Conservation (phyloP, 1,284 basidiomycete genomes). For the Microbotryum intermedium region DNA sequence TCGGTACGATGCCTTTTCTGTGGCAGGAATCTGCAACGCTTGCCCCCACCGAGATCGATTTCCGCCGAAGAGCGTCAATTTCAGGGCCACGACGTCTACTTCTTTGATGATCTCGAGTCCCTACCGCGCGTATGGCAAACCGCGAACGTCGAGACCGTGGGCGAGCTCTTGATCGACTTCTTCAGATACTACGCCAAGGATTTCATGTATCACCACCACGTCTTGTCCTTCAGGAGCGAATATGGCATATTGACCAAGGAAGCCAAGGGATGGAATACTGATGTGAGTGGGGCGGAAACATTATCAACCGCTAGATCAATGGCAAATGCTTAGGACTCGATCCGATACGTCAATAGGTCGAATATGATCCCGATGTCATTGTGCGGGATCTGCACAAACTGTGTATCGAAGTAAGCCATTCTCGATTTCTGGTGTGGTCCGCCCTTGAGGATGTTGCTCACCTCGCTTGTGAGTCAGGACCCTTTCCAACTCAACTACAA, state of each 20-base stretch:
- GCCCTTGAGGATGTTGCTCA: constrained; percentile 13
- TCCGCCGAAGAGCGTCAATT: constrained; percentile 66
- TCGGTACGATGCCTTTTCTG: neutral
- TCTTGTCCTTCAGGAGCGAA: constrained; percentile 74
- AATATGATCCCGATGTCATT: constrained; percentile 48
- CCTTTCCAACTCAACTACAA: constrained; percentile 95
- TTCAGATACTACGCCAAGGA: constrained; percentile 94
- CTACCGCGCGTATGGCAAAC: constrained; percentile 86
- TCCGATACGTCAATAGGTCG: constrained; percentile 30
- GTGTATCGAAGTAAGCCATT: constrained; percentile 69
- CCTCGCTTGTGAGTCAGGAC: constrained; percentile 50
- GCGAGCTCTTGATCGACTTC: constrained; percentile 94
- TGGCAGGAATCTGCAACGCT: constrained; percentile 38
- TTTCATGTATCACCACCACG: constrained; percentile 83
- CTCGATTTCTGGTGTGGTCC: constrained; percentile 3
- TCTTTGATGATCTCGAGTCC: constrained; percentile 94
- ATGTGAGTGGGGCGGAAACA: constrained; percentile 49
- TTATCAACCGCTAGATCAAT: neutral
- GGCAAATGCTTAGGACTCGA: neutral
- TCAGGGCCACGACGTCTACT: constrained; percentile 59
- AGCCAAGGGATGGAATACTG: constrained; percentile 83
- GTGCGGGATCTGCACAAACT: constrained; percentile 82
- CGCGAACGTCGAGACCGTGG: constrained; percentile 84
- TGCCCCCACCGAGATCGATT: constrained; percentile 35
- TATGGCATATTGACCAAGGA: constrained; percentile 78